Evolutionary conservation across 2,329 filamentous ascomycete genomes (phyloP).

Genomic region (Penicillium sclerotigenum): DNA sequence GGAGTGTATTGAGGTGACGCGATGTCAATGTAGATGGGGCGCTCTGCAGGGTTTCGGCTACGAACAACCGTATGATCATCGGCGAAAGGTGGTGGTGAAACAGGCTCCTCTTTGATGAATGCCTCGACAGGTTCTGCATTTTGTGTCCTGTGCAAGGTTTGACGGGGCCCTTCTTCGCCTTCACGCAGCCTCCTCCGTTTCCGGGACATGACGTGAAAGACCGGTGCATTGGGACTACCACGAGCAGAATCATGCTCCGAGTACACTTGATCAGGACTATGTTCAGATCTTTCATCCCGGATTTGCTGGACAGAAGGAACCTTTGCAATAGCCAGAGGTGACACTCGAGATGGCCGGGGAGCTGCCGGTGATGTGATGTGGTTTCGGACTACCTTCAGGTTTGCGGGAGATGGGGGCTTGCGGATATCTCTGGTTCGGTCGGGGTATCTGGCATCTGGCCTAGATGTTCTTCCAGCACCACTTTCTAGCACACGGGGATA

Average conservation of each 20-base stretch:
- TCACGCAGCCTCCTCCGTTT: constrained; percentile 52
- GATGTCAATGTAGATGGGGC: constrained; percentile 50
- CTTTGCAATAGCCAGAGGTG: constrained; percentile 55
- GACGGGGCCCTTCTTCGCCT: constrained; percentile 32
- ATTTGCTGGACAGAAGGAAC: constrained; percentile 53
- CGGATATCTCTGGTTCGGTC: constrained; percentile 43
- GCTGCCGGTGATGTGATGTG: constrained; percentile 72
- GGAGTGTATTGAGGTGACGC: constrained; percentile 41
- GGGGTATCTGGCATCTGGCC: constrained; percentile 39
- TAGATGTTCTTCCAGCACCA: constrained; percentile 38
- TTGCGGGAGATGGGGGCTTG: constrained; percentile 36
- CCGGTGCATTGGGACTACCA: constrained; percentile 45
- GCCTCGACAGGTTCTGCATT: constrained; percentile 44
- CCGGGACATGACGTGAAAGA: constrained; percentile 45
- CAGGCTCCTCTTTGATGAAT: constrained; percentile 61
- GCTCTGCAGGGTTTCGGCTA: constrained; percentile 36
- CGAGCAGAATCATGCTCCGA: constrained; percentile 34
- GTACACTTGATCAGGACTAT: constrained; percentile 26
- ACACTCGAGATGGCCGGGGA: constrained; percentile 70
- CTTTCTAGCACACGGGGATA: constrained; percentile 24
- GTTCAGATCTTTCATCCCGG: constrained; percentile 49
- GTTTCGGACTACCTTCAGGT: constrained; percentile 65
- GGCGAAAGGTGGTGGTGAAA: constrained; percentile 58
- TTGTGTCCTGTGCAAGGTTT: constrained; percentile 34
- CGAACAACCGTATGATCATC: constrained; percentile 40